Evolutionary conservation across 331 rosid species (phyloP), one percentile per base, ranked within the genome.

Genomic region (Ulmus americana): DNA sequence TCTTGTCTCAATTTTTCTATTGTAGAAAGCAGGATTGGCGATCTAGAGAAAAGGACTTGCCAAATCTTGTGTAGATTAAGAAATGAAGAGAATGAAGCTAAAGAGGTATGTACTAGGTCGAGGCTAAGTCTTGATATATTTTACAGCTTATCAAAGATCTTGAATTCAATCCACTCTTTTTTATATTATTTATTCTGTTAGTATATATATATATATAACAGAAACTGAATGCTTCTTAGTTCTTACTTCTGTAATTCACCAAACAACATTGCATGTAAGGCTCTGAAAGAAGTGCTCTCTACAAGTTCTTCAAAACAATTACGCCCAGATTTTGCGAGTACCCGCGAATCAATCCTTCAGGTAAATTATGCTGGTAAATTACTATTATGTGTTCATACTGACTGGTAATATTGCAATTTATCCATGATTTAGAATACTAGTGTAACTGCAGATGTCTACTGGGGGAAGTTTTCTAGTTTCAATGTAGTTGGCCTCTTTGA

Each of bases 301-400:
- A 79, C 91, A 1, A 84, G 79, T 61, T 70, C 90, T 66, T 58
- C 83, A 28, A 86, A 80, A 83, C 75, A 81, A 63, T 38, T 68
- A 46, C 75, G 86, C 55, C 92, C 89, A 18, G 87, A 84, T 52
- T 91, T 91, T 71, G 81, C 74, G 61, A 78, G 76, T 54, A 81
- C 86, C 0, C 97, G 95, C 35, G 97, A 91, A 81, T 78, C 85
- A n/a, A 74, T 91, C 76, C 79, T 88, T 70, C 92, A 91, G 95
- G 97, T 91, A 70, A 77, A 75, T 15, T 64, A 68, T 54, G 49
- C 42, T 56, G 59, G 69, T 12, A 15, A 65, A 59, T 35, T 45
- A 7, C 12, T 0, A 48, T 3, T 41, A 38, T 10, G 18, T 40
- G 47, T n/a, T 22, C 58, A 39, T 10, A 64, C 44, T 70, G 52